Conservation (phyloP, 139 green algal species). For the Micromonas commoda region DNA sequence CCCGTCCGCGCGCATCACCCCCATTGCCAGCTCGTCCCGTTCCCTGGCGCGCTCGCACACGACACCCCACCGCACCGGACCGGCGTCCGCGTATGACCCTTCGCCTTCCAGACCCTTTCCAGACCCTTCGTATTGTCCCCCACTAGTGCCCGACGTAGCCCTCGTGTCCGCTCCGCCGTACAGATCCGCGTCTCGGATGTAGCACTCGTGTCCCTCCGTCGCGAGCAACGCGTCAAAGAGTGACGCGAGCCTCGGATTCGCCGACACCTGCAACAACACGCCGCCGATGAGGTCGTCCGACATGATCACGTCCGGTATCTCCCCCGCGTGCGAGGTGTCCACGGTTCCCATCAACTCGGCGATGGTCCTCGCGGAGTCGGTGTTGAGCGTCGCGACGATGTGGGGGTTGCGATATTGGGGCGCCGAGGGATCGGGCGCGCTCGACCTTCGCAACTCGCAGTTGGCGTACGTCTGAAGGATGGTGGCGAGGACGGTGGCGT, state of each 20-base stretch:
- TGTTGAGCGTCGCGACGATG: neutral
- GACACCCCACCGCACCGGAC: neutral
- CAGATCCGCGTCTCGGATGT: neutral
- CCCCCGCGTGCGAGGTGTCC: neutral
- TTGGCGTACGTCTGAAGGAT: neutral
- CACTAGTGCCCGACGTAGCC: too few species aligned
- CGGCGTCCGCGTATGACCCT: neutral
- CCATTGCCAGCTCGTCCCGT: neutral
- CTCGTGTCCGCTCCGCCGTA: too few species aligned
- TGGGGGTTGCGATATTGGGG: too few species aligned
- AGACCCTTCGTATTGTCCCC: too few species aligned
- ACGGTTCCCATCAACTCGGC: neutral
- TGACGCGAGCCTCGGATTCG: neutral
- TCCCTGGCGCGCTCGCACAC: conserved; percentile 8
- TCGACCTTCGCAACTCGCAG: too few species aligned
- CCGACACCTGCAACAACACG: neutral
- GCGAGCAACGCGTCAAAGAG: conserved; percentile 7
- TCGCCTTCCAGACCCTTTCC: conserved; percentile 1
- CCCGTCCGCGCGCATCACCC: neutral
- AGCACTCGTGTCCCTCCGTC: conserved; percentile 4
- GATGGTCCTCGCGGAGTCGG: neutral
- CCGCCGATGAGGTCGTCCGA: conserved; percentile 8
- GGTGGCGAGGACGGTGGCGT: neutral
- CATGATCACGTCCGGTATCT: neutral
- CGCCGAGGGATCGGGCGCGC: neutral